Conservation (phyloP, 176 grass and related monocot species). For the Aegilops sharonensis region DNA sequence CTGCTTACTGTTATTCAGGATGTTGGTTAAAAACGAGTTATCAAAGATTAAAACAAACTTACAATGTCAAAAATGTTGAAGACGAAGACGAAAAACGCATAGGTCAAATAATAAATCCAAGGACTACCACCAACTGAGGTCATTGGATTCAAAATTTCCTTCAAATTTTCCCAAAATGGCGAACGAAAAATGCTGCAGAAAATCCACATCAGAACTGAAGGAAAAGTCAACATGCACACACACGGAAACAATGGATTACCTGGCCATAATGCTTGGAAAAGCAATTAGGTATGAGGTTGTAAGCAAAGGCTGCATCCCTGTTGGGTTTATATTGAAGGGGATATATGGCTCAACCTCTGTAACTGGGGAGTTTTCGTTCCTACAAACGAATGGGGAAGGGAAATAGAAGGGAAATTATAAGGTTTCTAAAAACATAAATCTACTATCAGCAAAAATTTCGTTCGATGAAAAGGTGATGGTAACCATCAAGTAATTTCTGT, state of each 20-base stretch:
- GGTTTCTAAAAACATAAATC: neutral
- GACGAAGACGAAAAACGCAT: slow-evolving; percentile 80
- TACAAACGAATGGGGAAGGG: slow-evolving; percentile 34
- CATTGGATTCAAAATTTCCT: slow-evolving; percentile 79
- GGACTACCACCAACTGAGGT: slow-evolving; percentile 60
- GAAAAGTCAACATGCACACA: neutral
- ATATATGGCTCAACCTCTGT: slow-evolving; percentile 98
- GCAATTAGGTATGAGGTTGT: slow-evolving; percentile 84
- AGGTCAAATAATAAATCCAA: slow-evolving; percentile 86
- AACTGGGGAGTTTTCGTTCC: slow-evolving; percentile 60
- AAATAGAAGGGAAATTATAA: neutral
- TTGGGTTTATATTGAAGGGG: slow-evolving; percentile 97
- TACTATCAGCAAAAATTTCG: neutral
- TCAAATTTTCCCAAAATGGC: slow-evolving; percentile 71
- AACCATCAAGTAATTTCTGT: neutral
- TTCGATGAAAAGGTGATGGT: neutral
- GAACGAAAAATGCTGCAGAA: slow-evolving; percentile 74
- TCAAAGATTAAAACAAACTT: slow-evolving; percentile 44
- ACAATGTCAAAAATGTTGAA: slow-evolving; percentile 99
- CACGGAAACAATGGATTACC: slow-evolving; percentile 41
- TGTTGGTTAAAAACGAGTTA: neutral
- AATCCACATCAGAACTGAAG: slow-evolving; percentile 43
- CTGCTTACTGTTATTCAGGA: neutral
- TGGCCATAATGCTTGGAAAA: slow-evolving; percentile 92
- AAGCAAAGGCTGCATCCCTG: slow-evolving; percentile 94